Conservation (phyloP, 2,329 filamentous ascomycete species). For the Talaromyces sp. region DNA sequence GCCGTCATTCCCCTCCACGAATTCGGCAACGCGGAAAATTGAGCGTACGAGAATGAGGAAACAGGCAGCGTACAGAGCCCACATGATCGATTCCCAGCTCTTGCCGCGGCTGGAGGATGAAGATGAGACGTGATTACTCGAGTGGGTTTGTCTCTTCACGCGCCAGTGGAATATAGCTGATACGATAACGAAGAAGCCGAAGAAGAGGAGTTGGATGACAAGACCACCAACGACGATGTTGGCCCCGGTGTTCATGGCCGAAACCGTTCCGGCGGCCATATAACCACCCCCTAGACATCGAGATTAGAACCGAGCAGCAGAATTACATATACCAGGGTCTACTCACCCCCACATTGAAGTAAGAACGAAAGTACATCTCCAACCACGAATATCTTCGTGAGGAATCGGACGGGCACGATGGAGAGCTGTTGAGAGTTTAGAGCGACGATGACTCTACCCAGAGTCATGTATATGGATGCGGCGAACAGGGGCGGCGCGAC, state of each 20-base stretch:
- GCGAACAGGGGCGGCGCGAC: conserved; percentile 38
- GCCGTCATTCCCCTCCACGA: conserved; percentile 22
- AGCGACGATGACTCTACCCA: conserved; percentile 33
- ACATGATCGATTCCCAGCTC: conserved; percentile 27
- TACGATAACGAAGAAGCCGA: conserved; percentile 29
- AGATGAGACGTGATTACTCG: background rate
- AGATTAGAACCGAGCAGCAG: background rate
- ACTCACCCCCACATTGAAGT: conserved; percentile 28
- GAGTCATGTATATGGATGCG: conserved; percentile 34
- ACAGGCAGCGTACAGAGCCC: conserved; percentile 25
- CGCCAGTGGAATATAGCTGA: conserved; percentile 25
- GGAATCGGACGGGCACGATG: conserved; percentile 26
- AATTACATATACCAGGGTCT: too few relatives aligned
- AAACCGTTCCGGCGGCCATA: background rate
- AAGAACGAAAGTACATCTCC: conserved; percentile 34
- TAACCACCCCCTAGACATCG: conserved; percentile 20
- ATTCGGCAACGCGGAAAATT: conserved; percentile 25
- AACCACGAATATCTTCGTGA: conserved; percentile 35
- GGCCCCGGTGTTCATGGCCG: conserved; percentile 11
- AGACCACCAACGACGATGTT: conserved; percentile 30
- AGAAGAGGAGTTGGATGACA: conserved; percentile 33
- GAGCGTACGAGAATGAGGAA: conserved; percentile 23
- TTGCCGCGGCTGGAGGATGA: background rate
- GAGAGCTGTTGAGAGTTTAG: conserved; percentile 21
- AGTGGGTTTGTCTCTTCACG: background rate